Conservation (phyloP, 257 asterid species). For the Nicotiana tomentosiformis region DNA sequence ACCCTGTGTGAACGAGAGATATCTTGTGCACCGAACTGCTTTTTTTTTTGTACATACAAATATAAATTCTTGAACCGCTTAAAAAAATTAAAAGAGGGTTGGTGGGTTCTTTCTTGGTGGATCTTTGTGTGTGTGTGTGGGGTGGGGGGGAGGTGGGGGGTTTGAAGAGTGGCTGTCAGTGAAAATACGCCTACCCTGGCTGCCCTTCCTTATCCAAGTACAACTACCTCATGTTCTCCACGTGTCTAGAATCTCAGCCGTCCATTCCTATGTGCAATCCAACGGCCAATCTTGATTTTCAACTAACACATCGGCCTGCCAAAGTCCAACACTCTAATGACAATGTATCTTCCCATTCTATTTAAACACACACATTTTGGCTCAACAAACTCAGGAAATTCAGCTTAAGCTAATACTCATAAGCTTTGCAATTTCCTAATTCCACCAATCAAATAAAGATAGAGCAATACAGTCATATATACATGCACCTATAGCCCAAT, state of each 20-base stretch:
- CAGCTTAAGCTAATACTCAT: conserved; percentile 14
- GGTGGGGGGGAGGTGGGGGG: too few species aligned
- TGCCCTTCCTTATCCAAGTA: neutral
- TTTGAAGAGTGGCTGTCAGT: neutral
- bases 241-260: conserved; percentile 15
- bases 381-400: conserved; percentile 35
- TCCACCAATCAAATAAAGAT: neutral
- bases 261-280: conserved; percentile 11
- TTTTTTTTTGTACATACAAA: too few species aligned
- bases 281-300: conserved; percentile 24
- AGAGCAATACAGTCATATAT: neutral
- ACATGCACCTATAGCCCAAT: neutral
- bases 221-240: neutral
- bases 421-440: conserved; percentile 31
- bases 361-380: conserved; percentile 24
- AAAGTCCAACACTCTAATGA: conserved; percentile 21
- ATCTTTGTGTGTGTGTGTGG: too few species aligned
- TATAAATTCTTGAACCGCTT: too few species aligned
- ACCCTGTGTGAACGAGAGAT: rapidly evolving
- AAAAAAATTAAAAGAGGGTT: neutral
- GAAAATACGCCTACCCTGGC: neutral
- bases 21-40: rapidly evolving
- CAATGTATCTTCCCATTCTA: conserved; percentile 14
- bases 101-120: neutral
- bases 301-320: conserved; percentile 32